Evolutionary conservation across 345 rosid genomes (phyloP).

Genomic region (Murraya koenigii): DNA sequence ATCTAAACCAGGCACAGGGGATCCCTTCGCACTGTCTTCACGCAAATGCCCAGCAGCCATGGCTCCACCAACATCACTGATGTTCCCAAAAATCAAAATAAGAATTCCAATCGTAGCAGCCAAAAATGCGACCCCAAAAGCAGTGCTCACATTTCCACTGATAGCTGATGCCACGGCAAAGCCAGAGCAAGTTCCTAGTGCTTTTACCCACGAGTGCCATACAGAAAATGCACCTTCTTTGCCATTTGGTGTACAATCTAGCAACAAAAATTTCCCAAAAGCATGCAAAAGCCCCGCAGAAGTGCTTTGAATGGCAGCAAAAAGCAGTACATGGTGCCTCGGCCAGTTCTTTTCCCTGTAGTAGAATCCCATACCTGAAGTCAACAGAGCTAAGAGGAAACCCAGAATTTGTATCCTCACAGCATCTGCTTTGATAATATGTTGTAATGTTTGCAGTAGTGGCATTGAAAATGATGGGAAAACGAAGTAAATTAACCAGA

Average conservation of each 20-base stretch:
- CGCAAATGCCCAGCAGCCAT: slow-evolving; percentile 39
- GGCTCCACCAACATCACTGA: slow-evolving; percentile 54
- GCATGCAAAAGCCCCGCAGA: slow-evolving; percentile 47
- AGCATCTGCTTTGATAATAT: slow-evolving; percentile 29
- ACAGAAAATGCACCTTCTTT: slow-evolving; percentile 53
- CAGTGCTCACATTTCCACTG: slow-evolving; percentile 33
- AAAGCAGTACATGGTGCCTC: slow-evolving; percentile 30
- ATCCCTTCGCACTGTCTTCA: slow-evolving; percentile 15
- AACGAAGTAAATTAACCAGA: slow-evolving; percentile 50
- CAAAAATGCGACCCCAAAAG: slow-evolving; percentile 38
- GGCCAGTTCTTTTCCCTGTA: slow-evolving; percentile 37
- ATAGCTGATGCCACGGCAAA: slow-evolving; percentile 46
- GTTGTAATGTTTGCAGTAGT: slow-evolving; percentile 44
- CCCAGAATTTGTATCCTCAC: slow-evolving; percentile 57
- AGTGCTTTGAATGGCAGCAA: slow-evolving; percentile 54
- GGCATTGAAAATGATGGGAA: slow-evolving; percentile 48
- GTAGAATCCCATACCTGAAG: slow-evolving; percentile 45
- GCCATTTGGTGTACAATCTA: slow-evolving; percentile 50
- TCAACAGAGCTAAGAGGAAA: slow-evolving; percentile 36
- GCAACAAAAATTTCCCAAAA: slow-evolving; percentile 41
- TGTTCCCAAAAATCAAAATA: slow-evolving; percentile 45
- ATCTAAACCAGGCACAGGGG: background rate
- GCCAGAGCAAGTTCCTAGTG: slow-evolving; percentile 47
- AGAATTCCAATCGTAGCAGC: slow-evolving; percentile 28
- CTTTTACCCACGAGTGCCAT: slow-evolving; percentile 49